Conservation (phyloP, 2,329 filamentous ascomycete genomes). For the Nannizziopsis barbatae region DNA sequence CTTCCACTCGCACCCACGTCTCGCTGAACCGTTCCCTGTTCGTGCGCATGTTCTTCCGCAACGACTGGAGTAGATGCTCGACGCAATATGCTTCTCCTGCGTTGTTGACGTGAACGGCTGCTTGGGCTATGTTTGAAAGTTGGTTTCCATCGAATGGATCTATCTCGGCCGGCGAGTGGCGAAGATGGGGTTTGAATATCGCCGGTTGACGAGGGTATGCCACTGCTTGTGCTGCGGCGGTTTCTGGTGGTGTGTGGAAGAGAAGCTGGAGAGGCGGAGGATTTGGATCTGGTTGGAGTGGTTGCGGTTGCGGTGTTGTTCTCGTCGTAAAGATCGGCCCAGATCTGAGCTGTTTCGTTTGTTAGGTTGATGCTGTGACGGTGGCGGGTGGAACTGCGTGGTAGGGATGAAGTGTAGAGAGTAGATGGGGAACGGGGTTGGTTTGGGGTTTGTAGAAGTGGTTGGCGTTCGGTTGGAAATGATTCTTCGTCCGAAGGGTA, state of each 20-base stretch:
- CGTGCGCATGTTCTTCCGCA: background rate
- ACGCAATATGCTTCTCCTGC: conserved; percentile 1
- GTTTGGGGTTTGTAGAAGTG: conserved; percentile 26
- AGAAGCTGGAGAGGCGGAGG: conserved; percentile 9
- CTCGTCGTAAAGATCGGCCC: conserved; percentile 76
- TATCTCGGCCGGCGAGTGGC: background rate
- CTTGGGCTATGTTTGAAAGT: background rate
- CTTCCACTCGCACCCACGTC: conserved; percentile 1
- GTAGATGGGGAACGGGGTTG: conserved; percentile 20
- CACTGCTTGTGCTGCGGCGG: conserved; percentile 12
- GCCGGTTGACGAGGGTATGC: background rate
- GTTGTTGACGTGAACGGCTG: background rate
- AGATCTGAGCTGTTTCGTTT: conserved; percentile 68
- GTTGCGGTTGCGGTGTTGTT: conserved; percentile 29
- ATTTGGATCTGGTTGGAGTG: background rate
- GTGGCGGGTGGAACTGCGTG: conserved; percentile 21
- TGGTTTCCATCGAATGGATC: conserved; percentile 1
- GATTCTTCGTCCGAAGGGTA: conserved; percentile 32
- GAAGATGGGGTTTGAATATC: conserved; percentile 4
- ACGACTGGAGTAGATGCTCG: conserved; percentile 9
- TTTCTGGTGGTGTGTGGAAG: conserved; percentile 13
- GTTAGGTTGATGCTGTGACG: conserved; percentile 42
- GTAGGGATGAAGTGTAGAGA: conserved; percentile 27
- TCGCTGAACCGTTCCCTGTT: background rate
- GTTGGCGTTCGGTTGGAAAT: conserved; percentile 30